A percentile compares a stretch with the other conserved stretches of the same genome.
phyloP scores from a whole-genome alignment of 768 basidiomycete genomes.

The Candolleomyces aberdarensis region DNA sequence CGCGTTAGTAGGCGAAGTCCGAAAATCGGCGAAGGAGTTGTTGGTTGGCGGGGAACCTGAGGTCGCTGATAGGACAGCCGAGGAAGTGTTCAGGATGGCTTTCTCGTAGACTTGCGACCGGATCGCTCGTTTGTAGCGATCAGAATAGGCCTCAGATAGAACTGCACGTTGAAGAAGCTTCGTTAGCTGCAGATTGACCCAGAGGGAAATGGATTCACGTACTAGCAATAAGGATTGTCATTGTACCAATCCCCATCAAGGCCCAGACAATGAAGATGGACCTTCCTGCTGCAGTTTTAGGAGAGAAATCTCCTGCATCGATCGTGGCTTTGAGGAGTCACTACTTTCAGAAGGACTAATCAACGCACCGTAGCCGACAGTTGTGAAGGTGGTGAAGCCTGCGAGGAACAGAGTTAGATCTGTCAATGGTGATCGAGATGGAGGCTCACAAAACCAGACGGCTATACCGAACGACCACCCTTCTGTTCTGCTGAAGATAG shows the following conservation, averaged over 20 bases:
- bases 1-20: no score
- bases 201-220: constrained; percentile 14
- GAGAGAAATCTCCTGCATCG: constrained; percentile 53
- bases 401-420: background rate
- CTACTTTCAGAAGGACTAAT: background rate
- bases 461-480: constrained; percentile 61
- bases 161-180: constrained; percentile 32
- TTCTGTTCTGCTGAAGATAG: constrained; percentile 68
- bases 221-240: constrained; percentile 77
- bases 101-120: constrained; percentile 27
- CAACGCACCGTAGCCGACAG: constrained; percentile 60
- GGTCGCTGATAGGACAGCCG: background rate
- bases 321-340: background rate
- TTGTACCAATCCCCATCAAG: constrained; percentile 67
- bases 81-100: background rate
- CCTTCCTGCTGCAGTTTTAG: constrained; percentile 64
- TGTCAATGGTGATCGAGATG: background rate
- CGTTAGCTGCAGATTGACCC: background rate
- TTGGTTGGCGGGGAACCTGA: background rate
- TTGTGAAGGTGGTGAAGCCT: constrained; percentile 75
- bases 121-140: constrained; percentile 58
- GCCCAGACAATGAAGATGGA: constrained; percentile 81
- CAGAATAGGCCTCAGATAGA: constrained; percentile 62
- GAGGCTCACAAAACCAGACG: constrained; percentile 66
- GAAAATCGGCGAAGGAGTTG: no score